Base-by-base conservation (phyloP, 805 yeast species). In the Metschnikowia baotianmanensis region DNA sequence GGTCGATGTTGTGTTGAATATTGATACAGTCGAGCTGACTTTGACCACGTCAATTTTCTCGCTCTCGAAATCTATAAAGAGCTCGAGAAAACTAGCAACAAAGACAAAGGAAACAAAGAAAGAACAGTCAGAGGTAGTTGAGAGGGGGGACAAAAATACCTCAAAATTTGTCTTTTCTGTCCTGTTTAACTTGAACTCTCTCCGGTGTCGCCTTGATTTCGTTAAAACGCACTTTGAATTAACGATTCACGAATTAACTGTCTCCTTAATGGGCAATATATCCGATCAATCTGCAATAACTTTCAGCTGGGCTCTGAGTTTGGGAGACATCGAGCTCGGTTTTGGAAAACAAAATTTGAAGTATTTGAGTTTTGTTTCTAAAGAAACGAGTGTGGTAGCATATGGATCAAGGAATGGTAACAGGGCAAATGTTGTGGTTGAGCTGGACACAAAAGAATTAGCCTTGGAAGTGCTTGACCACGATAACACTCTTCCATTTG, bases 381-480 rank as follows among this genome's bases (percentile, higher is more conserved):
- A 42, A 15, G 34, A 40, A n/a, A 26, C 38, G 20, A 12, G 22
- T 1, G 36, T 38, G 34, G 19, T 38, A 13, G 29, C 40, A 5
- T 42, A 42, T 19, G 42, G 40, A 10, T 8, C 12, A 6, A 35
- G 31, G 17, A 23, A 28, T 2, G 33, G 11, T 10, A 11, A 23
- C 7, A 8, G 18, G 5, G 17, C 25, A 10, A 24, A 33, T 2
- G 19, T 46, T 11, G 24, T 21, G 11, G n/a, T 38, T 3, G 40
- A 46, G 12, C 31, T 36, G 18, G 16, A 27, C 10, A 21, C 43
- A 5, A 33, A 32, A 13, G 36, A 36, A 10, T 1, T 40, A 10
- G 48, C 43, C 5, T 10, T 47, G 18, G 36, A 41, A n/a, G 7
- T 48, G 1, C 31, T 42, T 12, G 45, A 47, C 15, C 24, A 34